These are phyloP conservation scores for Nepenthes alata DNA, from an alignment of 179 eudicot genomes.

Conservation along the genomic window DNA sequence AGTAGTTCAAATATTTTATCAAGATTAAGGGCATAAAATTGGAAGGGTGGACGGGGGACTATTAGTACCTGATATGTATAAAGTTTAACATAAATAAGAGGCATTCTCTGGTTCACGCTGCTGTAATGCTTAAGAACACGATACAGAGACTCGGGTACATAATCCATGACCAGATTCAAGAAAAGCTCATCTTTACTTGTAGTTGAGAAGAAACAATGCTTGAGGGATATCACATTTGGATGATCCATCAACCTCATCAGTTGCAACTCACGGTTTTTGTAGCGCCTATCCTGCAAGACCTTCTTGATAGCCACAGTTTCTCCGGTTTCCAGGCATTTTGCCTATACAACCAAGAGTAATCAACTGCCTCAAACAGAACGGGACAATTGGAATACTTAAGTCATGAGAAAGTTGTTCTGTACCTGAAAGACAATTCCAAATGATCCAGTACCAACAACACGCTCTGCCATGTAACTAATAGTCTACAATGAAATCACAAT, in stretches of 20 bases:
- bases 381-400: not conserved
- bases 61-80: slow-evolving; percentile 69
- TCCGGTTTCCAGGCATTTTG: slow-evolving; percentile 79
- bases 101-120: slow-evolving; percentile 75
- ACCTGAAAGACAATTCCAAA: slow-evolving; percentile 79
- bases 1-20: not conserved
- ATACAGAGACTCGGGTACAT: slow-evolving; percentile 80
- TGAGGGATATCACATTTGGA: slow-evolving; percentile 70
- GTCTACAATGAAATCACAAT: slow-evolving; percentile 40
- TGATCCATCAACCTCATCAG: slow-evolving; percentile 84
- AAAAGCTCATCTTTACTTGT: slow-evolving; percentile 80
- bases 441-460: slow-evolving; percentile 75
- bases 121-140: slow-evolving; percentile 75
- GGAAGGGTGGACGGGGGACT: not conserved
- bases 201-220: slow-evolving; percentile 89
- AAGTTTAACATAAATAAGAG: slow-evolving; percentile 72
- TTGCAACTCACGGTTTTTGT: slow-evolving; percentile 83
- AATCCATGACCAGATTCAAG: slow-evolving; percentile 89
- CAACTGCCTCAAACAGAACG: not conserved
- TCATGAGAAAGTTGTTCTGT: not conserved
- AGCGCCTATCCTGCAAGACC: slow-evolving; percentile 85
- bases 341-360: slow-evolving; percentile 24
- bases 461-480: slow-evolving; percentile 91
- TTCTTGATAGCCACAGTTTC: slow-evolving; percentile 87
- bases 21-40: not conserved